phyloP scores from a whole-genome alignment of 352 stramenopile species.

The Globisporangium cystogenes region DNA sequence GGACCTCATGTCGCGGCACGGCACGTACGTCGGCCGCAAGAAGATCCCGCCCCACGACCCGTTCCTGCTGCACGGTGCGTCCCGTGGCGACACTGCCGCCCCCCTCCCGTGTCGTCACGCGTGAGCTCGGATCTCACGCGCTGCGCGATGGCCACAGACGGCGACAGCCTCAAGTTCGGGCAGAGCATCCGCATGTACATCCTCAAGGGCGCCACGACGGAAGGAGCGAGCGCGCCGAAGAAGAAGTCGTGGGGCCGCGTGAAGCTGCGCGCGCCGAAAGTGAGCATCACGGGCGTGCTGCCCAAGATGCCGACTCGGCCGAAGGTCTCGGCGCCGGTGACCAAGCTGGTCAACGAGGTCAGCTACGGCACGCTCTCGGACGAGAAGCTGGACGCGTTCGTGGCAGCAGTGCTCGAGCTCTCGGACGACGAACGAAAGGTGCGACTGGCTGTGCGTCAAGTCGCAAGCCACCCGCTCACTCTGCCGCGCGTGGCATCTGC shows the following conservation, averaged over 20 bases:
- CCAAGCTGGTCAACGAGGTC: slow-evolving; percentile 83
- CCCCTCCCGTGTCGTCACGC: too few species aligned
- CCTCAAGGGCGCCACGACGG: slow-evolving; percentile 58
- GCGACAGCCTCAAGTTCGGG: slow-evolving; percentile 83
- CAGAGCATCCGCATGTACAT: slow-evolving; percentile 85
- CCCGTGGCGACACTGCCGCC: background rate
- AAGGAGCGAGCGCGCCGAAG: slow-evolving; percentile 56
- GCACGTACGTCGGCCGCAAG: slow-evolving; percentile 76
- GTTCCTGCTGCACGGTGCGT: slow-evolving; percentile 67
- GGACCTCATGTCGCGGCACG: slow-evolving; percentile 86
- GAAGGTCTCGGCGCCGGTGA: slow-evolving; percentile 45
- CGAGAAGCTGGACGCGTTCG: slow-evolving; percentile 66
- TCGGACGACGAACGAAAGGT: slow-evolving; percentile 65
- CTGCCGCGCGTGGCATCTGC: background rate
- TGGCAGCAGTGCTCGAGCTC: slow-evolving; percentile 65
- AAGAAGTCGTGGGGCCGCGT: slow-evolving; percentile 81
- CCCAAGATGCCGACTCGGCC: slow-evolving; percentile 59
- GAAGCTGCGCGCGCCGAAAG: slow-evolving; percentile 67
- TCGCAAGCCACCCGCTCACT: background rate
- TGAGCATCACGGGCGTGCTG: slow-evolving; percentile 64
- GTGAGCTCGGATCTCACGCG: background rate
- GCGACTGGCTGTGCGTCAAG: background rate
- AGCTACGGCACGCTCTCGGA: slow-evolving; percentile 71
- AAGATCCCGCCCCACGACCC: slow-evolving; percentile 85
- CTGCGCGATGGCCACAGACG: slow-evolving; percentile 28